Conservation (phyloP, 306 rosid genomes). For the Cucurbita moschata region DNA sequence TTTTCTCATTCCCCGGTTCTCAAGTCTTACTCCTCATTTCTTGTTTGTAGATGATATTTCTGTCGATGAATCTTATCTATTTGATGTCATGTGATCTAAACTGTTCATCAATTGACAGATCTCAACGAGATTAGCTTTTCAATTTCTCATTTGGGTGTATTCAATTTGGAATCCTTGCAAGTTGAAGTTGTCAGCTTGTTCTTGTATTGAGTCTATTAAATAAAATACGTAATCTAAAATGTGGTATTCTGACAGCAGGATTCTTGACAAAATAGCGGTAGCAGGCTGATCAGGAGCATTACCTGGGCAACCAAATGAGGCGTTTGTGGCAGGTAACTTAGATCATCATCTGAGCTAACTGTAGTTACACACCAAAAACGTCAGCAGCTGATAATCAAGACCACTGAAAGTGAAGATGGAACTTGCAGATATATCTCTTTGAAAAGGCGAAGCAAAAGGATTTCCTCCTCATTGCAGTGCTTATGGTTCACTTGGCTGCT, state of each 20-base stretch:
- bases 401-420: neutral
- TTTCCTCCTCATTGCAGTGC: neutral
- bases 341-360: neutral
- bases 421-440: neutral
- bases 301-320: neutral
- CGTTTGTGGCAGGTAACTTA: slow-evolving; percentile 3
- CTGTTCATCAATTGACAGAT: neutral
- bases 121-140: neutral
- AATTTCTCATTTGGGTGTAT: neutral
- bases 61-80: neutral
- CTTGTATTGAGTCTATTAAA: neutral
- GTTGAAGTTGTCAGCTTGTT: neutral
- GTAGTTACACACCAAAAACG: neutral
- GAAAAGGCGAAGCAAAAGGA: too few species aligned
- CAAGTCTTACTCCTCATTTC: neutral
- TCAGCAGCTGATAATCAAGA: neutral
- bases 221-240: neutral
- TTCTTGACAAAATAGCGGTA: neutral
- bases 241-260: neutral
- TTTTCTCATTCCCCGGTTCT: neutral
- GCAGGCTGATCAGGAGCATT: neutral
- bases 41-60: neutral
- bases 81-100: neutral
- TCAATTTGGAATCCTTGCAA: neutral
- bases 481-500: neutral